These are phyloP conservation scores for Lentithecium fluviatile DNA, from an alignment of 495 filamentous ascomycete species.

Conservation along the genomic window DNA sequence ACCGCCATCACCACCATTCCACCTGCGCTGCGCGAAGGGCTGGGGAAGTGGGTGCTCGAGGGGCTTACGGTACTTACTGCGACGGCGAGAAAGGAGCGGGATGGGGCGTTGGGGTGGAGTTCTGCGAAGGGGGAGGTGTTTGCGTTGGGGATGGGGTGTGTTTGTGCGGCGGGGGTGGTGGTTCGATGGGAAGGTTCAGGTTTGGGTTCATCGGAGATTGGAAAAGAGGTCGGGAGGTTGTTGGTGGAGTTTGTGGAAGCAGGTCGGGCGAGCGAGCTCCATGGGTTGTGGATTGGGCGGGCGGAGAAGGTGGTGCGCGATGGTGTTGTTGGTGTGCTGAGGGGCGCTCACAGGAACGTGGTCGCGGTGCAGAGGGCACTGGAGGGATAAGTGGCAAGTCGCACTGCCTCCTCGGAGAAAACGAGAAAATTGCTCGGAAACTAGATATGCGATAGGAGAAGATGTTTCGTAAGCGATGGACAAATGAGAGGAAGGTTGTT, in stretches of 20 bases:
- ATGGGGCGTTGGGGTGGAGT: slow-evolving; percentile 72
- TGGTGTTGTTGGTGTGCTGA: slow-evolving; percentile 9
- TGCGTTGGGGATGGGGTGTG: slow-evolving; percentile 60
- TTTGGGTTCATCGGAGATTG: slow-evolving; percentile 10
- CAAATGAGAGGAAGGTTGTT: too few species aligned
- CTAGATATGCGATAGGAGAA: too few species aligned
- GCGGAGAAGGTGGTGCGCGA: slow-evolving; percentile 31
- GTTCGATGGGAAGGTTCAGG: slow-evolving; percentile 27
- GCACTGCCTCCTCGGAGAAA: too few species aligned
- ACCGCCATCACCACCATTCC: slow-evolving; percentile 29
- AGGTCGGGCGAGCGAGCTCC: slow-evolving; percentile 7
- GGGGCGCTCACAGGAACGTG: neutral
- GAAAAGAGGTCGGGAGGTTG: slow-evolving; percentile 14
- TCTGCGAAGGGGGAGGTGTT: slow-evolving; percentile 72
- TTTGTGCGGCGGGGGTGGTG: slow-evolving; percentile 50
- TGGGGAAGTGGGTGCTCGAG: slow-evolving; percentile 56
- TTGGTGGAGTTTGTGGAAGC: slow-evolving; percentile 32
- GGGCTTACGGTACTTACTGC: slow-evolving; percentile 54
- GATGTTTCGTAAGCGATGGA: too few species aligned
- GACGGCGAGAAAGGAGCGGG: slow-evolving; percentile 44
- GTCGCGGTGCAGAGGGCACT: neutral
- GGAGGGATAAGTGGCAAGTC: neutral
- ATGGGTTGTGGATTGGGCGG: slow-evolving; percentile 34
- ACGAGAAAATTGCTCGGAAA: too few species aligned
- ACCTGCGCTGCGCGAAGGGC: slow-evolving; percentile 33